Base-by-base conservation (phyloP, 805 yeast genomes). In the Nakazawaea peltata region DNA sequence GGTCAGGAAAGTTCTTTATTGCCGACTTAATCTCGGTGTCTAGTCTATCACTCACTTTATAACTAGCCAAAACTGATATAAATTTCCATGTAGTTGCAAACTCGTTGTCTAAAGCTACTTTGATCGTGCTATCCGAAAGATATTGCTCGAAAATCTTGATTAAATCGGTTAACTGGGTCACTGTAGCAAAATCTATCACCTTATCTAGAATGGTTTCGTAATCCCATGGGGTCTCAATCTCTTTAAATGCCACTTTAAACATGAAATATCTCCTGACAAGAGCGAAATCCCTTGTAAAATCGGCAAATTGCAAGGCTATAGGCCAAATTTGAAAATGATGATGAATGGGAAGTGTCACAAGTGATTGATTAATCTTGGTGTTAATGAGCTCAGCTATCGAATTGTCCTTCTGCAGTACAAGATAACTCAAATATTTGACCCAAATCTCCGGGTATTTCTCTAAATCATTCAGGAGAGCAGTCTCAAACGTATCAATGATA, bases 261-360 rank as follows among this genome's bases (percentile, higher is more conserved):
- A n/a, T 37, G 30, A 44, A 41, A 39, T 57, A 67, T 26, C 70
- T 44, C 19, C 40, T 42, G 49, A 57, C 61, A 4, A 65, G 48
- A 9, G 30, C 17, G 18, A 58, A 58, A 1, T 53, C 61, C 1
- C 68, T 59, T 4, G 26, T 34, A 1, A 74, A 79, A 3, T 56
- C 56, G 1, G 74, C 74, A 53, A 66, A 73, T 15, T 57, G 44
- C 29, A 80, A 56, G 38, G 74, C 81, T 41, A 67, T 48, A 1
- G 64, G 56, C 71, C 92, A 71, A 22, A 81, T 66, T 19, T 59
- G 43, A 4, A 66, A 65, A 51, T 78, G 86, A 38, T 73, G 77
- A 0, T 70, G 50, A 5, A 65, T 34, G 0, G 81, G 74, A 10
- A 81, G 45, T 4, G 56, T 11, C 24, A 13, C 7, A 25, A 10